Evolutionary conservation across 1,284 basidiomycete genomes (phyloP).

Genomic region (Cutaneotrichosporon dermatis): DNA sequence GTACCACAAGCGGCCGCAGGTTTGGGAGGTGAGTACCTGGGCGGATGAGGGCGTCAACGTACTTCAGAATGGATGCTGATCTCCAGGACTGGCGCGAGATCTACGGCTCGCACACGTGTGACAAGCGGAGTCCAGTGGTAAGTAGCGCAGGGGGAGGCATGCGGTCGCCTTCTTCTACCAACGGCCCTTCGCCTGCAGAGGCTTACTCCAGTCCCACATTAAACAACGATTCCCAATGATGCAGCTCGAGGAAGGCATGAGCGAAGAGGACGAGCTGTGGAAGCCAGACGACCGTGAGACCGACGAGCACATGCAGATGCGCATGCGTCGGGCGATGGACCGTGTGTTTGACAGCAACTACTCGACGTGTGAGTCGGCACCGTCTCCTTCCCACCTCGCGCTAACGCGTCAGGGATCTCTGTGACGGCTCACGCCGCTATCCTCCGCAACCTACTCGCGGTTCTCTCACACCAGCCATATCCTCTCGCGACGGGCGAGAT

Average conservation of each 20-base stretch:
- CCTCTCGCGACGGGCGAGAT: conserved; percentile 47
- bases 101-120: conserved; percentile 47
- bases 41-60: too few relatives aligned
- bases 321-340: conserved; percentile 61
- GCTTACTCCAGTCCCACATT: conserved; percentile 53
- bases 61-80: not conserved
- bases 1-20: conserved; percentile 32
- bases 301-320: conserved; percentile 54
- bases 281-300: conserved; percentile 62
- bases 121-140: conserved; percentile 26
- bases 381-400: too few relatives aligned
- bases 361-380: conserved; percentile 54
- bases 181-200: too few relatives aligned
- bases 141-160: too few relatives aligned
- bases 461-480: conserved; percentile 43
- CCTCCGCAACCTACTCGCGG: conserved; percentile 44
- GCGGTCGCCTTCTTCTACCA: too few relatives aligned
- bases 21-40: conserved; percentile 37
- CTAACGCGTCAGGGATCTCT: conserved; percentile 40
- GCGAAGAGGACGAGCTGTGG: conserved; percentile 71
- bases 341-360: conserved; percentile 56
- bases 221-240: conserved; percentile 58
- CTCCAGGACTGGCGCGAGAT: conserved; percentile 43
- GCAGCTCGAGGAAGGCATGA: conserved; percentile 61
- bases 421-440: conserved; percentile 52